Evolutionary conservation across 1,139 yeast genomes (phyloP).

Genomic region (Geotrichum australiense): DNA sequence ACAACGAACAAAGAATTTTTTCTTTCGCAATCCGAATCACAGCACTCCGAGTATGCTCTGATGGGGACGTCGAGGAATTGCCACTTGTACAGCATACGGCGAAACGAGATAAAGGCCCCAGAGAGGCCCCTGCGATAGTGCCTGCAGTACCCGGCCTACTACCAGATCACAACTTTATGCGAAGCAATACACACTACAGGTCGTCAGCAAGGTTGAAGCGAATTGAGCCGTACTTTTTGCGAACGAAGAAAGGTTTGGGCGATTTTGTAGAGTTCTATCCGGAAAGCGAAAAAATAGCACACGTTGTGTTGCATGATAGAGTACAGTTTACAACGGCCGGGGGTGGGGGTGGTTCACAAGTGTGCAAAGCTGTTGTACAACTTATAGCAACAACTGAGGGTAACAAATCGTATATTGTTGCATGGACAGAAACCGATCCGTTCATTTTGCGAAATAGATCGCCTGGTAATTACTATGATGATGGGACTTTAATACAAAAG

Average conservation of each 20-base stretch:
- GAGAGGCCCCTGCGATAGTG: constrained; percentile 15
- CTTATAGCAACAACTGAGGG: constrained; percentile 15
- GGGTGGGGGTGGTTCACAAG: constrained; percentile 16
- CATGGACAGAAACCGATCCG: constrained; percentile 18
- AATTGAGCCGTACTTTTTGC: constrained; percentile 14
- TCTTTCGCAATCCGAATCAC: constrained; percentile 17
- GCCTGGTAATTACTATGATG: constrained; percentile 16
- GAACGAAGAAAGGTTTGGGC: constrained; percentile 12
- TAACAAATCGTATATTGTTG: constrained; percentile 15
- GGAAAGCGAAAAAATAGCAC: constrained; percentile 14
- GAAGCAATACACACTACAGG: constrained; percentile 16
- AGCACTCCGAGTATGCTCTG: constrained; percentile 14
- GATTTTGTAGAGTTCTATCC: constrained; percentile 16
- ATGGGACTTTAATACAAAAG: constrained; percentile 13
- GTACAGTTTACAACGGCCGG: constrained; percentile 18
- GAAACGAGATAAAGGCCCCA: constrained; percentile 16
- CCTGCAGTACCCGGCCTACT: constrained; percentile 18
- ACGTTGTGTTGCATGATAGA: constrained; percentile 17
- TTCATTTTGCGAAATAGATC: constrained; percentile 16
- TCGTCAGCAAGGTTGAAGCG: constrained; percentile 12
- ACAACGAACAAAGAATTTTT: constrained; percentile 7
- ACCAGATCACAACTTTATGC: constrained; percentile 17
- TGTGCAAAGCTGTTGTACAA: constrained; percentile 16
- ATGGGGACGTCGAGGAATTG: constrained; percentile 14
- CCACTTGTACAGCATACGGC: constrained; percentile 17